Evolutionary conservation across 257 asterid species (phyloP), one percentile per base, ranked within the genome.

Genomic region (Nicotiana undulata): DNA sequence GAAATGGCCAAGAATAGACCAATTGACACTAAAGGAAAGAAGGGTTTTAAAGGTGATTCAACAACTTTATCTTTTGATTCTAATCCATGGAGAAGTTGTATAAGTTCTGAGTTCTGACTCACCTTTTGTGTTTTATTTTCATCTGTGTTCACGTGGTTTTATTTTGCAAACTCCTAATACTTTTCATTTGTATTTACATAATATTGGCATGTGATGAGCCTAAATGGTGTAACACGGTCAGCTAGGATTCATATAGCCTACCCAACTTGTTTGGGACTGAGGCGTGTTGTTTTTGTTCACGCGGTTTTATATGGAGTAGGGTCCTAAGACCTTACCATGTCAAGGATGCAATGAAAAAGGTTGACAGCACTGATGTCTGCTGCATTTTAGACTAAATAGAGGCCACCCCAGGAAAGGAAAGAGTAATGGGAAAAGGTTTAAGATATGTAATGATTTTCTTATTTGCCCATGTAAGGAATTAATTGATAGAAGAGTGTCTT

Each of bases 1-100:
- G 98, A 94, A 85, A 96, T 96, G 98, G 99, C 99, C 13, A 96
- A 90, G 85, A 94, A 91, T 86, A 90, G 99, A 85, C 97, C 97
- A 10, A 90, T 96, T 86, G 98, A 94, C 87, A 84, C 90, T 20
- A 94, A 96, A 85, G 98, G 98, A 81, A 91, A 88, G 92, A 93
- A 88, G 86, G 96, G 98, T 28, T 96, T 96, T 84, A 94, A 93
- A 94, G 99, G 99, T 92, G 87, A 82, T 65, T 58, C 56, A 31
- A 51, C 65, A 29, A 67, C 65, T 68, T 11, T 11, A 13, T 40
- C 13, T 29, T 18, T 29, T 13, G 72, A 13, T 29, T 64, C 13
- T 64, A 5, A 29, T 64, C 16, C 72, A 15, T 31, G 72, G 34
- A 28, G 70, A 64, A 29, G 44, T 63, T 15, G 16, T 28, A 13